A percentile compares a stretch with the other conserved stretches of the same genome.
These are phyloP conservation scores for Yamadazyma taylorii DNA, from an alignment of 1,139 yeast genomes.

Conservation along the genomic window DNA sequence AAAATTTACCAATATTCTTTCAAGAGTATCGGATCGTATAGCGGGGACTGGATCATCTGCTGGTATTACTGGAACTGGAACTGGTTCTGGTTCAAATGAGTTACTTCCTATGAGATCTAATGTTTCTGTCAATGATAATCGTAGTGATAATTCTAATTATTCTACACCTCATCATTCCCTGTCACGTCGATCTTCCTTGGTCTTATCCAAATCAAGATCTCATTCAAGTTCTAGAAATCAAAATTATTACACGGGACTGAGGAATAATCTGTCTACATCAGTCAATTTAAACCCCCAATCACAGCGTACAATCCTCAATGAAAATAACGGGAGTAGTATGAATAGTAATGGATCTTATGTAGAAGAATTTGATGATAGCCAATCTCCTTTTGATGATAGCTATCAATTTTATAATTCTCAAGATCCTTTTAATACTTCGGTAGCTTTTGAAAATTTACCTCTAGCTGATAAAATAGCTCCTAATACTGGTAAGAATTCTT, in stretches of 20 bases:
- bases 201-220: background rate
- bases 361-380: slow-evolving; percentile 9
- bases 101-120: background rate
- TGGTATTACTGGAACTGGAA: slow-evolving; percentile 6
- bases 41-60: slow-evolving; percentile 35
- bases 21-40: slow-evolving; percentile 43
- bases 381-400: background rate
- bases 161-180: background rate
- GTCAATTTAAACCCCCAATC: background rate
- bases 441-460: slow-evolving; percentile 14
- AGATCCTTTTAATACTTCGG: slow-evolving; percentile 2
- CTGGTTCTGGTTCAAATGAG: too few relatives aligned
- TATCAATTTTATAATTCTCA: background rate
- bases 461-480: slow-evolving; percentile 8
- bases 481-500: background rate
- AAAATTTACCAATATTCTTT: slow-evolving; percentile 25
- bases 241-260: background rate
- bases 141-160: too few relatives aligned
- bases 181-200: slow-evolving; percentile 1
- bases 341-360: slow-evolving; percentile 1
- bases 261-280: slow-evolving; percentile 1
- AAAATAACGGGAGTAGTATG: background rate
- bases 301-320: background rate
- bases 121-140: background rate
- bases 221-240: slow-evolving; percentile 1